phyloP scores from a whole-genome alignment of 2,329 filamentous ascomycete species.

The Sporothrix euskadiensis region DNA sequence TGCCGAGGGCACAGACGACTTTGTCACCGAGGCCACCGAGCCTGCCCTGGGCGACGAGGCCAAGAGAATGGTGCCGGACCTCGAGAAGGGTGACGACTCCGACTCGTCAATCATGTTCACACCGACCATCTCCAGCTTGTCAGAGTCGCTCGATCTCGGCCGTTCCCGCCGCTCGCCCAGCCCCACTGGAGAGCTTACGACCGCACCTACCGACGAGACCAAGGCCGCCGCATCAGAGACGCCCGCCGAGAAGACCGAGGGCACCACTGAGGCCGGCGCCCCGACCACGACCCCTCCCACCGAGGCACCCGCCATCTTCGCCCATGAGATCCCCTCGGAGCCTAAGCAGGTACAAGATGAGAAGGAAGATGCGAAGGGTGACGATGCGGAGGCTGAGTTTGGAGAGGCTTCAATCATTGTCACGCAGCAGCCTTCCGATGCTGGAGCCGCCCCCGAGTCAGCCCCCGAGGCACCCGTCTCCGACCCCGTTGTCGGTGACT shows the following conservation, averaged over 20 bases:
- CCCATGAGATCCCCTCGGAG: not conserved
- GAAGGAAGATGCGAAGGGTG: not conserved
- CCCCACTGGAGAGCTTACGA: constrained; percentile 1
- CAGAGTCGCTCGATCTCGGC: constrained; percentile 27
- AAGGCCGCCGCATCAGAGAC: not conserved
- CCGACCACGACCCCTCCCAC: not conserved
- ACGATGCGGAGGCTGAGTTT: constrained; percentile 29
- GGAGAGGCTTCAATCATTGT: constrained; percentile 39
- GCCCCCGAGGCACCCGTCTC: constrained; percentile 1
- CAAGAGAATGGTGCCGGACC: constrained; percentile 28
- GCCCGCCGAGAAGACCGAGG: not conserved
- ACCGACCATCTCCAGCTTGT: constrained; percentile 33
- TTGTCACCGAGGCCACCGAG: constrained; percentile 33
- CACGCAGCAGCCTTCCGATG: constrained; percentile 33
- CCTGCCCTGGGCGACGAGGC: constrained; percentile 30
- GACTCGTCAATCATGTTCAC: constrained; percentile 37
- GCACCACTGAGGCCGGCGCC: constrained; percentile 33
- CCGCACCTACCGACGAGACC: not conserved
- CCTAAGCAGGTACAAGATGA: constrained; percentile 11
- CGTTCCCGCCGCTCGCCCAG: constrained; percentile 7
- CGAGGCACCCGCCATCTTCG: constrained; percentile 2
- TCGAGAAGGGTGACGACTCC: constrained; percentile 35
- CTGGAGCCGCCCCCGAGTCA: not conserved
- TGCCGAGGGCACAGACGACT: constrained; percentile 28
- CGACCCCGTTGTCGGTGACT: constrained; percentile 86